A percentile compares a stretch with the other conserved stretches of the same genome.
phyloP scores from a whole-genome alignment of 23 red algal genomes.

The Pyropia haitanensis region DNA sequence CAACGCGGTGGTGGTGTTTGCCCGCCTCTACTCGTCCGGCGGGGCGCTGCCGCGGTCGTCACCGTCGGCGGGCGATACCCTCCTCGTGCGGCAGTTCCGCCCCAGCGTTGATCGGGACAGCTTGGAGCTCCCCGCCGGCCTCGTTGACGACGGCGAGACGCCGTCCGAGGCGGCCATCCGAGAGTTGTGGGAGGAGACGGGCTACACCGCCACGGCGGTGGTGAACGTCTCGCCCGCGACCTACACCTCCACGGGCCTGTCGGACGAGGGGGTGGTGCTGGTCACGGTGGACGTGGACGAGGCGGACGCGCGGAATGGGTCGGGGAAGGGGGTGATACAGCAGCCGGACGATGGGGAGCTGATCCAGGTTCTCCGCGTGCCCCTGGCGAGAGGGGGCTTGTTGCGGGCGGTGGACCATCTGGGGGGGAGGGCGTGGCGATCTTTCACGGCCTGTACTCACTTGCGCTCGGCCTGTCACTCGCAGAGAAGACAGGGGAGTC shows the following conservation, averaged over 20 bases:
- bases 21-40: no score
- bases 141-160: slow-evolving; percentile 46
- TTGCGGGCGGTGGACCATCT: not conserved
- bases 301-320: not conserved
- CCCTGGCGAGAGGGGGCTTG: not conserved
- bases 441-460: slow-evolving; percentile 1
- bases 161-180: slow-evolving; percentile 40
- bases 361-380: slow-evolving; percentile 3
- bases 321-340: not conserved
- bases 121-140: slow-evolving; percentile 63
- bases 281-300: slow-evolving; percentile 1
- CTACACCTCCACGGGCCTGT: not conserved
- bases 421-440: not conserved
- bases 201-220: slow-evolving; percentile 6
- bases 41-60: no score
- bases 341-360: not conserved
- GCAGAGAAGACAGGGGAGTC: no score
- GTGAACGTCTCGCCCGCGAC: not conserved
- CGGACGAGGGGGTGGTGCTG: not conserved
- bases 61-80: not conserved
- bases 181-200: slow-evolving; percentile 68
- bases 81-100: slow-evolving; percentile 64
- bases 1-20: no score
- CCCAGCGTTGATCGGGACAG: slow-evolving; percentile 26
- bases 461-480: not conserved